Conservation (phyloP, 2,329 filamentous ascomycete species). For the Fusarium sp. region DNA sequence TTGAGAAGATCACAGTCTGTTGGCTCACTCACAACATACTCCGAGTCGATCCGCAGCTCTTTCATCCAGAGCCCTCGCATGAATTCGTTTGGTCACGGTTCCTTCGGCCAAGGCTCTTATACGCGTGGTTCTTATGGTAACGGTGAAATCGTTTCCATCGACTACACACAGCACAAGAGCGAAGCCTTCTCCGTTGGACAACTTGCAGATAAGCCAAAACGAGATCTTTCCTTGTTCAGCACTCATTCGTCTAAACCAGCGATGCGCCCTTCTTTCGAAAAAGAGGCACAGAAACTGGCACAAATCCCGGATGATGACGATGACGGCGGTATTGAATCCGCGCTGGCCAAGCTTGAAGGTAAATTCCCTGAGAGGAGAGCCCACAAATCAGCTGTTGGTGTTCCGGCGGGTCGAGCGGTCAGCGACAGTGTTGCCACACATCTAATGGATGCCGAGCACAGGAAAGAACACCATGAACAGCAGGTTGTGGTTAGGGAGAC, state of each 20-base stretch:
- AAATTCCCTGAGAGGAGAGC: constrained; percentile 72
- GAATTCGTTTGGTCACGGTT: constrained; percentile 45
- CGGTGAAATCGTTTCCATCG: constrained; percentile 35
- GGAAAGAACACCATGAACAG: constrained; percentile 61
- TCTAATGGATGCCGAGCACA: constrained; percentile 53
- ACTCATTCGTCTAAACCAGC: constrained; percentile 72
- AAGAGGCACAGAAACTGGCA: constrained; percentile 86
- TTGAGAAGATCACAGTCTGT: constrained; percentile 68
- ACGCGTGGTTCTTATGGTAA: constrained; percentile 28
- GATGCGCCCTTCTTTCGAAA: constrained; percentile 84
- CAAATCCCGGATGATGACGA: constrained; percentile 88
- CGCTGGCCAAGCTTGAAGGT: constrained; percentile 90
- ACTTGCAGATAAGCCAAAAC: constrained; percentile 64
- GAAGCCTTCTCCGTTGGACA: constrained; percentile 70
- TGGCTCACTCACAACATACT: constrained; percentile 70
- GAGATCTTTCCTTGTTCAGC: constrained; percentile 67
- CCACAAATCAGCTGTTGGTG: constrained; percentile 54
- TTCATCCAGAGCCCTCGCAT: constrained; percentile 60
- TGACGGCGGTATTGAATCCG: constrained; percentile 89
- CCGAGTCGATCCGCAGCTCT: constrained; percentile 71
- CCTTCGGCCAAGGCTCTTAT: constrained; percentile 31
- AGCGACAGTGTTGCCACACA: constrained; percentile 43
- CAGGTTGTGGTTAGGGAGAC: constrained; percentile 60
- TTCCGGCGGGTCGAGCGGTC: constrained; percentile 23
- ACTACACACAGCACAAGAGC: constrained; percentile 48